These are phyloP conservation scores for Rhododendron simsii DNA, from an alignment of 148 eudicot species.

Conservation along the genomic window DNA sequence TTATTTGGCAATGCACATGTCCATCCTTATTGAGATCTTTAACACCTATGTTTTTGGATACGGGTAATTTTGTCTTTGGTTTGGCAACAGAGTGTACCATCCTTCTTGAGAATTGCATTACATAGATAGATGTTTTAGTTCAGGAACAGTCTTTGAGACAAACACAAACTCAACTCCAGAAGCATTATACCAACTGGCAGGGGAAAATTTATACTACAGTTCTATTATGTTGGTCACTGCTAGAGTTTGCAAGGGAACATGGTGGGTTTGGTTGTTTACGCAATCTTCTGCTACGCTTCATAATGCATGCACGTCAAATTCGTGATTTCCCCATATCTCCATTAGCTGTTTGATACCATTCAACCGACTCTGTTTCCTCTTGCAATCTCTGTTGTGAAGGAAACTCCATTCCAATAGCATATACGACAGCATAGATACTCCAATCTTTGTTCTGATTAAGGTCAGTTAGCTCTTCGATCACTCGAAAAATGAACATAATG, in stretches of 20 bases:
- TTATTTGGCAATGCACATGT: too few species aligned
- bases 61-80: too few species aligned
- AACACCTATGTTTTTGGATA: too few species aligned
- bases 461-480: not conserved
- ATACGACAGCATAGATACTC: too few species aligned
- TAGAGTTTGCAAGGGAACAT: not conserved
- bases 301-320: not conserved
- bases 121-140: too few species aligned
- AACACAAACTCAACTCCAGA: not conserved
- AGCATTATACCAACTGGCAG: not conserved
- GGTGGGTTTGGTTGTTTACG: not conserved
- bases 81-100: not conserved
- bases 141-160: too few species aligned
- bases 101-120: too few species aligned
- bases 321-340: not conserved
- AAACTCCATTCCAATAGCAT: too few species aligned
- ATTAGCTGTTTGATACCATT: not conserved
- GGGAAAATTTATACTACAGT: not conserved
- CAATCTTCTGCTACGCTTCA: not conserved
- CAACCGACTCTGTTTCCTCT: not conserved
- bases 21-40: too few species aligned
- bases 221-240: not conserved
- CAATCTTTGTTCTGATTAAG: not conserved
- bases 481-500: not conserved
- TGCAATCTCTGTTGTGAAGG: not conserved